Evolutionary conservation across 768 basidiomycete species (phyloP).

Genomic region (Lentinula detonsa): DNA sequence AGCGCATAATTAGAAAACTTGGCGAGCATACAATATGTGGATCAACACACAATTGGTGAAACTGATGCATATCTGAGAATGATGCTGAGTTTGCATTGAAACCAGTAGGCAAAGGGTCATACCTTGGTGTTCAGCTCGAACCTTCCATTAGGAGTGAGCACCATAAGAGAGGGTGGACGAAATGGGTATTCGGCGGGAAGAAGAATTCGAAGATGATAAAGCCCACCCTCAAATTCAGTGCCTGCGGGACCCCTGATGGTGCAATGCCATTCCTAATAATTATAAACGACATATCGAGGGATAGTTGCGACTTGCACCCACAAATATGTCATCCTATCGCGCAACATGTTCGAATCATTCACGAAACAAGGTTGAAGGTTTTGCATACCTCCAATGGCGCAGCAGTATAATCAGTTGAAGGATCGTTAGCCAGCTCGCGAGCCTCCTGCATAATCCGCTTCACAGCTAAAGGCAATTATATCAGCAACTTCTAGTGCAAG

Average conservation of each 20-base stretch:
- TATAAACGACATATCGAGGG: slow-evolving; percentile 14
- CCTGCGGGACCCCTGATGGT: slow-evolving; percentile 86
- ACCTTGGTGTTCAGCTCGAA: slow-evolving; percentile 97
- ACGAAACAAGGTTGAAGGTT: background rate
- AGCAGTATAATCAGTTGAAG: slow-evolving; percentile 82
- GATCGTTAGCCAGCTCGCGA: slow-evolving; percentile 78
- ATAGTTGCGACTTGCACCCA: slow-evolving; percentile 29
- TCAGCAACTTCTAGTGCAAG: background rate
- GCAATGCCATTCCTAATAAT: slow-evolving; percentile 82
- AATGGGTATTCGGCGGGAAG: slow-evolving; percentile 95
- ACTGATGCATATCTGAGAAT: slow-evolving; percentile 78
- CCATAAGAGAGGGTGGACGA: slow-evolving; percentile 91
- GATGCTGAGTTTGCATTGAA: slow-evolving; percentile 1
- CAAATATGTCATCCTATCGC: slow-evolving; percentile 80
- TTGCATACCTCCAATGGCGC: slow-evolving; percentile 67
- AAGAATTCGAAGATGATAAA: slow-evolving; percentile 93
- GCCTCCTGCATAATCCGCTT: slow-evolving; percentile 98
- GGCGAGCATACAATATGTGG: background rate
- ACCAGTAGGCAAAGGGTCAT: slow-evolving; percentile 13
- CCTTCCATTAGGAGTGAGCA: slow-evolving; percentile 95
- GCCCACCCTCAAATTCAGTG: slow-evolving; percentile 89
- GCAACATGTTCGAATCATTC: background rate
- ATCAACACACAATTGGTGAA: slow-evolving; percentile 75
- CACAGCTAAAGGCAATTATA: slow-evolving; percentile 48
- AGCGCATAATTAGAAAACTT: background rate